Evolutionary conservation across 331 rosid species (phyloP).

Genomic region (Malus hybrid): DNA sequence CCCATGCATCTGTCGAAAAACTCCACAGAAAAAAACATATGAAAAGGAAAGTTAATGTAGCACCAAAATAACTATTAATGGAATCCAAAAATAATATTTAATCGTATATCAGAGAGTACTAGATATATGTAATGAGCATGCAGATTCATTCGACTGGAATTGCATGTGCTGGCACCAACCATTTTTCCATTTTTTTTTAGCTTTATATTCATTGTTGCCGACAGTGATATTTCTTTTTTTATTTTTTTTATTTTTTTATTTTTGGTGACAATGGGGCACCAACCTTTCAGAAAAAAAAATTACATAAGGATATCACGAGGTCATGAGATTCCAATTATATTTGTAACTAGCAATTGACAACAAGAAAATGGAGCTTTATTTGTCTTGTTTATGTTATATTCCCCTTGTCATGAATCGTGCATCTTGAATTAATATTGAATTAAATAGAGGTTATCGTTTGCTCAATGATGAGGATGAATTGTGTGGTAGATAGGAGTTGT

Average conservation of each 20-base stretch:
- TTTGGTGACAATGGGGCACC: no score
- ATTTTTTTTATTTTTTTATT: background rate
- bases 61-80: background rate
- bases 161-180: constrained; percentile 19
- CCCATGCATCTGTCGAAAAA: background rate
- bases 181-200: background rate
- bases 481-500: no score
- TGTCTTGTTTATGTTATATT: no score
- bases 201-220: constrained; percentile 18
- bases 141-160: background rate
- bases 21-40: background rate
- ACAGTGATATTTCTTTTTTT: constrained; percentile 9
- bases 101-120: background rate
- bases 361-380: no score
- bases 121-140: background rate
- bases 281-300: background rate
- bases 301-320: no score
- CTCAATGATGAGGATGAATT: no score
- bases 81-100: background rate
- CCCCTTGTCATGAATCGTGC: no score
- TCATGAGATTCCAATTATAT: no score
- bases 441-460: no score
- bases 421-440: no score
- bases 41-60: background rate
- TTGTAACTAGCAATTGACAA: no score